A percentile compares a stretch with the other conserved stretches of the same genome.
These are phyloP conservation scores for Eucalyptus tenuipes DNA, from an alignment of 345 rosid species.

Conservation along the genomic window DNA sequence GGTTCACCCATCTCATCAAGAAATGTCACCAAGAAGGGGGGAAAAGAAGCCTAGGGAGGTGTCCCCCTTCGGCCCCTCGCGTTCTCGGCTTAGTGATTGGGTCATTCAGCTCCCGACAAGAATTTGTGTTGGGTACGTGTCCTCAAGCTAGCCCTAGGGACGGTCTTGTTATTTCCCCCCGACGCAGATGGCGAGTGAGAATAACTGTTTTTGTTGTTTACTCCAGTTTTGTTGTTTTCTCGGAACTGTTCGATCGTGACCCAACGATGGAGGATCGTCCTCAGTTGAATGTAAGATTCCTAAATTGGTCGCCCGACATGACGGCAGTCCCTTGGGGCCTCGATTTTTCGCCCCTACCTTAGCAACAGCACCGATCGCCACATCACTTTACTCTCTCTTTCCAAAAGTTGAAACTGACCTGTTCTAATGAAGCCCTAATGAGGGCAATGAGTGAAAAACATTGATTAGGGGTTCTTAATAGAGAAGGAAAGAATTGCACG, in stretches of 20 bases:
- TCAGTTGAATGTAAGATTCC: neutral
- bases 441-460: neutral
- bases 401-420: neutral
- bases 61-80: neutral
- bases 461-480: neutral
- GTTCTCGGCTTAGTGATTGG: neutral
- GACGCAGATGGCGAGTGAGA: neutral
- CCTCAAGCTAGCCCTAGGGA: neutral
- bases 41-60: neutral
- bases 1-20: neutral
- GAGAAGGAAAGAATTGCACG: neutral
- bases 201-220: neutral
- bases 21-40: neutral
- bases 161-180: neutral
- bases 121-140: neutral
- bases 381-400: neutral
- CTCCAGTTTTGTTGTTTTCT: neutral
- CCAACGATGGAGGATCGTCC: neutral
- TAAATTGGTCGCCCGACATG: neutral
- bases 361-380: neutral
- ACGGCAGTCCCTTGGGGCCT: neutral
- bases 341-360: neutral
- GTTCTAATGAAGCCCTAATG: neutral
- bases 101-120: neutral
- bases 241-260: neutral